Conservation (phyloP, 345 rosid genomes). For the Mallotus nudiflorus region DNA sequence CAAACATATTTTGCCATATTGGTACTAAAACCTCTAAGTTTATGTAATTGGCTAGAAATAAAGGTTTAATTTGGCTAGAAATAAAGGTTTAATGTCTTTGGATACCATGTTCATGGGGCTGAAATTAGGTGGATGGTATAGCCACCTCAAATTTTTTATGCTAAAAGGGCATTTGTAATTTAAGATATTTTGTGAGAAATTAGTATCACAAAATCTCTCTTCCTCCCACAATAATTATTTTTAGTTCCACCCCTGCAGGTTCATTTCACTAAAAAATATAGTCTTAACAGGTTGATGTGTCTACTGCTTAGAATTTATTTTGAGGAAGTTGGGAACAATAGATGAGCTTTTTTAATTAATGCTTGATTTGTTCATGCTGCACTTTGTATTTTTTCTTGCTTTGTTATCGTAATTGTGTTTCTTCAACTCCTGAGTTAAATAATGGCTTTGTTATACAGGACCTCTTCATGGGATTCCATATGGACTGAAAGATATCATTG, state of each 20-base stretch:
- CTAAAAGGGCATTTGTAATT: too few relatives aligned
- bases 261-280: background rate
- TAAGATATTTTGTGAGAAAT: too few relatives aligned
- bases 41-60: background rate
- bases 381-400: background rate
- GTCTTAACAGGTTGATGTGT: background rate
- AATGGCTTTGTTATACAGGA: constrained; percentile 39
- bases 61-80: background rate
- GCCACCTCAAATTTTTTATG: too few relatives aligned
- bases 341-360: background rate
- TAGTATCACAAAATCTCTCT: too few relatives aligned
- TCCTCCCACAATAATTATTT: too few relatives aligned
- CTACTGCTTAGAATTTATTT: background rate
- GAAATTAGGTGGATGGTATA: too few relatives aligned
- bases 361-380: too few relatives aligned
- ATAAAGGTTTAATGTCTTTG: background rate
- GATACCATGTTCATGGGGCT: background rate
- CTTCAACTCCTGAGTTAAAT: background rate
- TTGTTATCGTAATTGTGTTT: background rate
- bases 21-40: background rate
- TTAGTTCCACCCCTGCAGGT: too few relatives aligned
- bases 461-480: constrained; percentile 95
- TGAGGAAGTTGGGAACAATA: background rate
- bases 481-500: constrained; percentile 78
- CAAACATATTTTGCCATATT: constrained; percentile 3